These are phyloP conservation scores for Kuraishia piskuri DNA, from an alignment of 805 yeast genomes.

Conservation along the genomic window DNA sequence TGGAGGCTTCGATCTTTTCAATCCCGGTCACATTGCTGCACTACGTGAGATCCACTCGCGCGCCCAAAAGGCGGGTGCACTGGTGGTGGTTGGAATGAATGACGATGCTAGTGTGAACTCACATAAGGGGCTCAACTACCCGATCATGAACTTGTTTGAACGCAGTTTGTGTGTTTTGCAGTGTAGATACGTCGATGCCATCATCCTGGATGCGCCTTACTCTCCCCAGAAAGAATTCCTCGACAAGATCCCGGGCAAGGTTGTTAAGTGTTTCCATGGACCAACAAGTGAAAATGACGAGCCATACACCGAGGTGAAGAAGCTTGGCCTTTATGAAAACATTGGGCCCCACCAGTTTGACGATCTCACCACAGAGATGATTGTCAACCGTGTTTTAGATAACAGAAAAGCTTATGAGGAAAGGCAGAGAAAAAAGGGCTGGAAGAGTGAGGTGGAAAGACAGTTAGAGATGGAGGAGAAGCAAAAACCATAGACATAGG, in stretches of 20 bases:
- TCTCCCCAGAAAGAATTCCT: conserved; percentile 34
- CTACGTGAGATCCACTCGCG: conserved; percentile 37
- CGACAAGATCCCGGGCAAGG: conserved; percentile 25
- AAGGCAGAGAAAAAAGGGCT: conserved; percentile 81
- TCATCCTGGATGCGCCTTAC: conserved; percentile 65
- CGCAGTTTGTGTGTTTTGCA: conserved; percentile 83
- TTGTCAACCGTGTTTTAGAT: conserved; percentile 64
- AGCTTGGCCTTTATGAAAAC: conserved; percentile 26
- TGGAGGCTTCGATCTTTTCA: conserved; percentile 89
- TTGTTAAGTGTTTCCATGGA: conserved; percentile 45
- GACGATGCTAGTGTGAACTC: conserved; percentile 48
- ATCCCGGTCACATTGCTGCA: conserved; percentile 85
- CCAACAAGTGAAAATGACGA: conserved; percentile 35
- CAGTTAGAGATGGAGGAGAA: conserved; percentile 17
- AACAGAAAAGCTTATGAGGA: conserved; percentile 70
- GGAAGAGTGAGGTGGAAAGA: conserved; percentile 54
- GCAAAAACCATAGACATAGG: neutral
- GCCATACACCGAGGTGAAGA: conserved; percentile 19
- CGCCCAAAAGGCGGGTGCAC: conserved; percentile 28
- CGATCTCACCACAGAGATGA: conserved; percentile 58
- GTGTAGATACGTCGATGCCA: conserved; percentile 75
- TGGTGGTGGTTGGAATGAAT: conserved; percentile 61
- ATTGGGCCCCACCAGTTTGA: conserved; percentile 50
- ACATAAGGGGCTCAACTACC: conserved; percentile 56
- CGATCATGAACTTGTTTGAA: conserved; percentile 84